Evolutionary conservation across 805 yeast genomes (phyloP).

Genomic region (Kodamaea lidongshanica): DNA sequence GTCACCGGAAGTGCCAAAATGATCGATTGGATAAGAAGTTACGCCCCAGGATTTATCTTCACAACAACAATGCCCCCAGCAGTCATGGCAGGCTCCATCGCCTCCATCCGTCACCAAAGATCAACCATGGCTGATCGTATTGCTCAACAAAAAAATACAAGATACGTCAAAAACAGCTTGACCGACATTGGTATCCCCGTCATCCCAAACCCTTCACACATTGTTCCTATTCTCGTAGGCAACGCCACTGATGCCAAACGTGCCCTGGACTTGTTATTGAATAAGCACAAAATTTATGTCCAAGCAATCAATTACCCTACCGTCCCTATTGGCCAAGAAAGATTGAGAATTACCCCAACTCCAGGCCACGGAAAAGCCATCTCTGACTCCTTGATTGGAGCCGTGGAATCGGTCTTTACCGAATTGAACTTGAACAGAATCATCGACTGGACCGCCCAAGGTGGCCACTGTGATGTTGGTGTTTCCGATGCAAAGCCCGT

Average conservation of each 20-base stretch:
- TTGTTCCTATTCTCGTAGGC: slow-evolving; percentile 92
- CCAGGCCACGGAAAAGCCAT: slow-evolving; percentile 86
- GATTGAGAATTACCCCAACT: slow-evolving; percentile 97
- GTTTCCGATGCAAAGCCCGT: slow-evolving; percentile 39
- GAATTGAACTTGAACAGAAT: slow-evolving; percentile 71
- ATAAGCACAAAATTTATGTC: slow-evolving; percentile 82
- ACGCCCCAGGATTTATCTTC: slow-evolving; percentile 95
- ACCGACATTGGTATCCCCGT: slow-evolving; percentile 80
- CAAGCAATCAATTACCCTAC: slow-evolving; percentile 99
- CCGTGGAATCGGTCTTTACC: slow-evolving; percentile 75
- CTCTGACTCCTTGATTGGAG: slow-evolving; percentile 67
- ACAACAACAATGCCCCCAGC: slow-evolving; percentile 98
- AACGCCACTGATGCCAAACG: slow-evolving; percentile 87
- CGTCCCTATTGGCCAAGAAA: slow-evolving; percentile 91
- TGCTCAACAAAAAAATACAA: slow-evolving; percentile 77
- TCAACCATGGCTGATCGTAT: slow-evolving; percentile 70
- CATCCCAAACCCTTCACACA: slow-evolving; percentile 95
- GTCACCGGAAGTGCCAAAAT: slow-evolving; percentile 80
- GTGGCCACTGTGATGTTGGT: slow-evolving; percentile 93
- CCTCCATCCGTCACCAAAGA: slow-evolving; percentile 82
- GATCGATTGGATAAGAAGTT: slow-evolving; percentile 93
- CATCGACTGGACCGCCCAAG: slow-evolving; percentile 67
- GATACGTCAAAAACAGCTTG: slow-evolving; percentile 74
- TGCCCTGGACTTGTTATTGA: slow-evolving; percentile 85
- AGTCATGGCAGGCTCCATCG: slow-evolving; percentile 89